phyloP scores from a whole-genome alignment of 129 eudicot genomes.

The Chrysanthemum lavandulifolium region DNA sequence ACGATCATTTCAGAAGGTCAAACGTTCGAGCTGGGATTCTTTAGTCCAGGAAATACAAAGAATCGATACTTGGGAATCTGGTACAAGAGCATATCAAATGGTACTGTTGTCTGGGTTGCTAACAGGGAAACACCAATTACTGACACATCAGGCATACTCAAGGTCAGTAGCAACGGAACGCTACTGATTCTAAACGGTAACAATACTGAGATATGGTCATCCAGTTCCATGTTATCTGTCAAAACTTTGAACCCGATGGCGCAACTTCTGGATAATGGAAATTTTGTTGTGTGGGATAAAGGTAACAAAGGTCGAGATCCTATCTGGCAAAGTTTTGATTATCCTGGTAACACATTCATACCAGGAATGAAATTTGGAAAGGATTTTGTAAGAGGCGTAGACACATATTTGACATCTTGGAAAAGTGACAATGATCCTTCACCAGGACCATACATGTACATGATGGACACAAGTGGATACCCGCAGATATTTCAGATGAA shows the following conservation, averaged over 20 bases:
- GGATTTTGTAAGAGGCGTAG: constrained; percentile 27
- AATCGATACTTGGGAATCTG: constrained; percentile 25
- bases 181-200: constrained; percentile 8
- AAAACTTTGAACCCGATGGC: constrained; percentile 6
- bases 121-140: constrained; percentile 36
- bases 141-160: constrained; percentile 19
- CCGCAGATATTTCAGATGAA: constrained; percentile 19
- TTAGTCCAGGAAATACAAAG: constrained; percentile 13
- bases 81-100: constrained; percentile 21
- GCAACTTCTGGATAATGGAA: constrained; percentile 28
- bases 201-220: constrained; percentile 19
- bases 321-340: constrained; percentile 42
- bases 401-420: constrained; percentile 17
- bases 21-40: constrained; percentile 21
- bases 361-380: constrained; percentile 43
- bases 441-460: not conserved
- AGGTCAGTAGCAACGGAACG: not conserved
- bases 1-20: constrained; percentile 6
- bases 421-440: constrained; percentile 38
- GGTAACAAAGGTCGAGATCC: not conserved
- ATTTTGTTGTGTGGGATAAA: constrained; percentile 31
- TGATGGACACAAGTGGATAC: constrained; percentile 13
- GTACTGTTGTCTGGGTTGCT: constrained; percentile 32
- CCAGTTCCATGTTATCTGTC: constrained; percentile 10
- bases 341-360: constrained; percentile 25